Evolutionary conservation across 192 early-diverging fungal species (phyloP), one percentile per base, ranked within the genome.

Genomic region (Piromyces sp.): DNA sequence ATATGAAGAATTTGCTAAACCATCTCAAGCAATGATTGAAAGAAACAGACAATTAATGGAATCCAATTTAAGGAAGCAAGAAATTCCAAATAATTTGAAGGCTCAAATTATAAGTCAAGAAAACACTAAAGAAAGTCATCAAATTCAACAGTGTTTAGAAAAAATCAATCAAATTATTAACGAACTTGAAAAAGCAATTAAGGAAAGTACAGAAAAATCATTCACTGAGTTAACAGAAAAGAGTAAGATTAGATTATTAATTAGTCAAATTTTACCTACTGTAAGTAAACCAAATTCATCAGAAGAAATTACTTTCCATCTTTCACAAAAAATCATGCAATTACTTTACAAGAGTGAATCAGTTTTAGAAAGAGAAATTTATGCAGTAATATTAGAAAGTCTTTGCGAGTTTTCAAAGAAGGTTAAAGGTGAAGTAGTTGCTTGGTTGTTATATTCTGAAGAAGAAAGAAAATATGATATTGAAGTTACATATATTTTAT

Each of bases 401-500:
- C 87, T 99, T 33, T 97, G 95, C 82, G 95, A 96, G 79, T 85
- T 92, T 79, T 96, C 98, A 0, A 89, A 88, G 79, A 91, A 91
- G 36, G 92, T 95, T 13, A 90, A 88, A 22, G 92, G 93, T 80
- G 95, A 98, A 84, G 94, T 98, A 30, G 93, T 90, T 16, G 90
- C 91, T 36, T 99, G 98, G 98, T 85, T 99, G 28, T 89, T 96
- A 30, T 96, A 95, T 87, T 92, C 94, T 5, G 95, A 96, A 81
- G 98, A 99, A 83, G 97, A 97, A 86, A 94, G 96, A 83, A 96
- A 97, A 85, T 94, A 92, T 83, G 95, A 95, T 82, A 95, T 97
- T 4, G 89, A 93, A 15, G 94, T 94, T 0, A 94, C 95, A 1
- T 86, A 94, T 28, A 91, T 93, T 13, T 87, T 99, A 51, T 92